phyloP scores from a whole-genome alignment of 2,329 filamentous ascomycete species.

The Pyrenophora teres region DNA sequence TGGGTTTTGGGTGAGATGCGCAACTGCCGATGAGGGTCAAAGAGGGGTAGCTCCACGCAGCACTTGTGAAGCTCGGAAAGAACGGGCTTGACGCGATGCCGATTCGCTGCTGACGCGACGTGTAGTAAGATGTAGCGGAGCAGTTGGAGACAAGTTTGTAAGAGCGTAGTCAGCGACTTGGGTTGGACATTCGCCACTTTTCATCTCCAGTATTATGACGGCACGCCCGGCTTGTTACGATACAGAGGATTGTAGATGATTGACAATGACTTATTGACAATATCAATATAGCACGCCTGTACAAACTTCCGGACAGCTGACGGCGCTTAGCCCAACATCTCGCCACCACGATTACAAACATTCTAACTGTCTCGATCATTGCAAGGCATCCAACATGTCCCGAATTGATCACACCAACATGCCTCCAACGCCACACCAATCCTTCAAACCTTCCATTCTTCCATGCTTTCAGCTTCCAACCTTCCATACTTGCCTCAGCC shows the following conservation, averaged over 20 bases:
- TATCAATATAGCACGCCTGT: too few species aligned
- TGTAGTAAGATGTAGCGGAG: conserved; percentile 6
- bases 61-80: conserved; percentile 9
- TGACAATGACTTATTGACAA: too few species aligned
- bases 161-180: conserved; percentile 18
- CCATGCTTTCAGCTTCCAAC: too few species aligned
- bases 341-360: too few species aligned
- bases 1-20: conserved; percentile 1
- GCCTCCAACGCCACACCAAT: conserved; percentile 7
- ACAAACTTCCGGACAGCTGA: too few species aligned
- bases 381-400: background rate
- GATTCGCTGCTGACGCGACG: conserved; percentile 13
- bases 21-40: conserved; percentile 34
- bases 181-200: background rate
- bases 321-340: too few species aligned
- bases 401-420: background rate
- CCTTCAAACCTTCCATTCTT: background rate
- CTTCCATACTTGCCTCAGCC: conserved; percentile 5
- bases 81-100: conserved; percentile 15
- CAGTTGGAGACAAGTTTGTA: conserved; percentile 23
- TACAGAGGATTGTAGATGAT: too few species aligned
- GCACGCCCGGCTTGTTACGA: too few species aligned
- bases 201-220: too few species aligned
- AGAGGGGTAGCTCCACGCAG: conserved; percentile 28
- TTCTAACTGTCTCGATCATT: background rate